Base-by-base conservation (phyloP, 371 early-diverging fungal species). In the Mortierella polycephala region DNA sequence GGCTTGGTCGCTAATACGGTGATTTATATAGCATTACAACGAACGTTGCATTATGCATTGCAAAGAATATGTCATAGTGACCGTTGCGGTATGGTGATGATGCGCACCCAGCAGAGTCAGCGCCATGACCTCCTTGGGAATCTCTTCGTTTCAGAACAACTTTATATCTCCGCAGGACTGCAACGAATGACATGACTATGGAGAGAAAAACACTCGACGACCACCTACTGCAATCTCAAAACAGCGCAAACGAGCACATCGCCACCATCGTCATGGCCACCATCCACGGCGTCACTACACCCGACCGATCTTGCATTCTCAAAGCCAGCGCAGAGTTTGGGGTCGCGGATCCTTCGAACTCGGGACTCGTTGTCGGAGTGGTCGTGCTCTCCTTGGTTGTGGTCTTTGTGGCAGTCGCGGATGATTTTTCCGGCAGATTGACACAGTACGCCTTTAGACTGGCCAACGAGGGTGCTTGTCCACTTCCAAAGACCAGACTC, bases 391-490 rank as follows among this genome's bases (percentile, higher is more conserved):
- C 59, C 44, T 16, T 63, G n/a, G 61, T 60, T 11, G 16, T n/a
- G 30, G 58, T 57, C 55, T 7, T 39, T 5, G 67, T 60, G 10
- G 5, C 40, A 0, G 57, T 56, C n/a, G 37, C 62, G 2, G 47
- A 37, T 8, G 37, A 40, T 40, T 13, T 44, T 44, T n/a, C 7
- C 16, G 49, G 51, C 2, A 62, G 4, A 8, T 53, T 16, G 57
- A 51, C 63, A 37, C 76, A 75, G 23, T 66, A 75, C 44, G 64
- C 53, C 16, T 59, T 58, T 0, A 75, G 64, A 14, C 71, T 75
- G 8, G 76, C 9, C 47, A 49, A 54, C 1, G 64, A 11, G 0
- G 76, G 76, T 0, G 64, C 50, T 0, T 50, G 49, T 40, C 16
- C 3, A 40, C 67, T 66, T 20, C 76, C 76, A 64, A 75, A 71